Conservation (phyloP, 208 protist genomes). For the Entamoeba moshkovskii region DNA sequence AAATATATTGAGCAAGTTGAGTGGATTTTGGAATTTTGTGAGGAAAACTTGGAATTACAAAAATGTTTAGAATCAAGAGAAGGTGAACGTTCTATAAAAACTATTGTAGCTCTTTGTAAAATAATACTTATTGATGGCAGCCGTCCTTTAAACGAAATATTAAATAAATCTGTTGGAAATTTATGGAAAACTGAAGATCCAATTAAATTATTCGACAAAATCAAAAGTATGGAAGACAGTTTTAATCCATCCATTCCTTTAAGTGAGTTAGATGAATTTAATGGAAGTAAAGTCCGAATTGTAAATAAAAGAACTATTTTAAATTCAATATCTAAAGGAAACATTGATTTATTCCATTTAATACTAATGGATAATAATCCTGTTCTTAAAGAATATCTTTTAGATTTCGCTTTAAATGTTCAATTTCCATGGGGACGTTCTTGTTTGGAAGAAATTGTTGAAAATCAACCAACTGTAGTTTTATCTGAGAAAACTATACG, state of each 20-base stretch:
- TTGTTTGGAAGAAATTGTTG: neutral
- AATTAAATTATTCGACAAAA: neutral
- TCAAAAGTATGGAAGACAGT: neutral
- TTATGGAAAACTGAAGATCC: neutral
- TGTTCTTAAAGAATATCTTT: neutral
- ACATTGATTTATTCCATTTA: neutral
- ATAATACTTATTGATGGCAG: neutral
- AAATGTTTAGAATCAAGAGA: neutral
- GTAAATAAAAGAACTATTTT: neutral
- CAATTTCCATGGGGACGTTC: neutral
- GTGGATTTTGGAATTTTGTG: neutral
- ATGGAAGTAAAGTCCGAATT: neutral
- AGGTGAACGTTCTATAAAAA: neutral
- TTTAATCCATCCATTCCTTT: neutral
- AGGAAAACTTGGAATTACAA: neutral
- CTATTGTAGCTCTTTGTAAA: neutral
- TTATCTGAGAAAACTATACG: neutral
- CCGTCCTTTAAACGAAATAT: neutral
- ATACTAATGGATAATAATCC: neutral
- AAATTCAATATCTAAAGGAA: neutral
- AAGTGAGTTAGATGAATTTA: neutral
- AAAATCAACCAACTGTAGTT: neutral
- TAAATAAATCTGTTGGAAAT: neutral
- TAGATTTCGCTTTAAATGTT: neutral
- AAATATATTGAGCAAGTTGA: neutral